These are phyloP conservation scores for Arabidopsis arenosa DNA, from an alignment of 345 rosid species.

Conservation along the genomic window DNA sequence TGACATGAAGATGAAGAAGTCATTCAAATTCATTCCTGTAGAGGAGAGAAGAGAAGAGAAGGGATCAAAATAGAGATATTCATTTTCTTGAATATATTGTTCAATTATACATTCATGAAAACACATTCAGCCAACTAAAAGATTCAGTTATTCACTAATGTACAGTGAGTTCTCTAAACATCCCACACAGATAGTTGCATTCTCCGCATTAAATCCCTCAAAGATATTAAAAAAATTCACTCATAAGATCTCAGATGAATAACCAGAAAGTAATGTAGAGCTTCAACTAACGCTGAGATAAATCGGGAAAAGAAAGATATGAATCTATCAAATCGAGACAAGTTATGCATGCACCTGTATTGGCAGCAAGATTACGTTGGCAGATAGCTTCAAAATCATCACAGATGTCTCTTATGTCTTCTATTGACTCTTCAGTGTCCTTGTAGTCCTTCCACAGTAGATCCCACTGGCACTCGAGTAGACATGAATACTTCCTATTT, in stretches of 20 bases:
- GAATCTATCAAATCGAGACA: background rate
- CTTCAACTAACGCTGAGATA: background rate
- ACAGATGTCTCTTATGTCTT: slow-evolving; percentile 86
- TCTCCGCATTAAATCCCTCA: background rate
- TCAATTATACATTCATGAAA: background rate
- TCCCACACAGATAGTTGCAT: background rate
- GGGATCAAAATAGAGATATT: background rate
- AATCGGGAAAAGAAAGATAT: background rate
- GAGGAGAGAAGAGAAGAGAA: slow-evolving; percentile 20
- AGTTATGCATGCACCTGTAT: slow-evolving; percentile 65
- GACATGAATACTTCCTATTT: slow-evolving; percentile 10
- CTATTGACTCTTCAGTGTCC: slow-evolving; percentile 83
- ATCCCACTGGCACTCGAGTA: slow-evolving; percentile 65
- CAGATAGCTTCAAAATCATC: slow-evolving; percentile 90
- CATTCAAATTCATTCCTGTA: slow-evolving; percentile 86
- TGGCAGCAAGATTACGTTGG: slow-evolving; percentile 94
- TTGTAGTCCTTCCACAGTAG: slow-evolving; percentile 77
- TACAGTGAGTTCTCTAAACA: background rate
- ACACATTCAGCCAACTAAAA: slow-evolving; percentile 1
- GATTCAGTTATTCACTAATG: slow-evolving; percentile 4
- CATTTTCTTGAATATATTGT: background rate
- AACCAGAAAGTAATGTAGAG: background rate
- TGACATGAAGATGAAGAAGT: slow-evolving; percentile 69
- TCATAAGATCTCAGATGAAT: background rate
- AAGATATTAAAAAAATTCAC: background rate